These are phyloP conservation scores for Blumeria graminis DNA, from an alignment of 2,329 filamentous ascomycete genomes.

Conservation along the genomic window DNA sequence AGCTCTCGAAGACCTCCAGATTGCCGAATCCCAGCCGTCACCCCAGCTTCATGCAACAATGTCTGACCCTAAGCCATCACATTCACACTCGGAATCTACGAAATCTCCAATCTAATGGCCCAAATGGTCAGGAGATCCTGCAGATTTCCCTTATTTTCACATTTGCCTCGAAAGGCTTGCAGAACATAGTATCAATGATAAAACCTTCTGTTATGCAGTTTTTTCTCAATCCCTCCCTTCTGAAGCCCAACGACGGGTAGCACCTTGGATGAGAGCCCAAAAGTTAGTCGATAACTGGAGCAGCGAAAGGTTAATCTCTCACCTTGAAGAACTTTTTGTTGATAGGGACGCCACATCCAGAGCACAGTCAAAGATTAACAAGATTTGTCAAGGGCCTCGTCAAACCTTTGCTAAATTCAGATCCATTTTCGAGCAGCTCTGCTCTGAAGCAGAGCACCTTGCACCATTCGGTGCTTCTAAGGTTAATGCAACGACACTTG, in stretches of 20 bases:
- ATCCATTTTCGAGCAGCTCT: background rate
- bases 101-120: background rate
- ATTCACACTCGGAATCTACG: background rate
- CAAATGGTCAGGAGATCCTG: background rate
- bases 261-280: too few species aligned
- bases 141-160: background rate
- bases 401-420: background rate
- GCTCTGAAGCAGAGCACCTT: background rate
- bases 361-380: background rate
- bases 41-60: too few species aligned
- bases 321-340: background rate
- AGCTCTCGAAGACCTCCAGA: background rate
- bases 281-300: background rate
- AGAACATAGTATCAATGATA: too few species aligned
- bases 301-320: background rate
- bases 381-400: background rate
- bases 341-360: background rate
- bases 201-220: background rate
- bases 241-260: background rate
- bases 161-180: too few species aligned
- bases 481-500: background rate
- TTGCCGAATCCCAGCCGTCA: background rate
- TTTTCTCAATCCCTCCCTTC: background rate
- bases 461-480: background rate
- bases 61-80: too few species aligned